These are phyloP conservation scores for Melastoma candidum DNA, from an alignment of 441 rosid species.

Conservation along the genomic window DNA sequence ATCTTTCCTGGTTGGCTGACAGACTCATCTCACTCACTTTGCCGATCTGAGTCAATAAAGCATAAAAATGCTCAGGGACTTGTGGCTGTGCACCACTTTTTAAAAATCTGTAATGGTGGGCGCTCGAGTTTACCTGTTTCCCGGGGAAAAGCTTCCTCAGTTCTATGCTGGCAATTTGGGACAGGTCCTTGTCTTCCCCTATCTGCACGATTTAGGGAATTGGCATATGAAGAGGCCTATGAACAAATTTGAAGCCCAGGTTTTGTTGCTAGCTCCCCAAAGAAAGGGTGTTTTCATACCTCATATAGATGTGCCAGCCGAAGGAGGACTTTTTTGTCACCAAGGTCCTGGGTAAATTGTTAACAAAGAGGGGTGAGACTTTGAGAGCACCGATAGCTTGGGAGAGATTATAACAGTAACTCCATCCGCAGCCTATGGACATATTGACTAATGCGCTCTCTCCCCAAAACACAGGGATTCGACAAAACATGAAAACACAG, in stretches of 20 bases:
- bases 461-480: too few species aligned
- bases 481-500: too few species aligned
- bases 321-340: constrained; percentile 41
- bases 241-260: too few species aligned
- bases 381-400: too few species aligned
- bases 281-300: constrained; percentile 19
- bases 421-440: too few species aligned
- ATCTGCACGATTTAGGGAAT: neutral
- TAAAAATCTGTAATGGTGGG: neutral
- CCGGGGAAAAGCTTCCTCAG: constrained; percentile 5
- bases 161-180: constrained; percentile 1
- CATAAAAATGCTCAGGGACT: neutral
- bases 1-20: constrained; percentile 36
- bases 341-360: constrained; percentile 33
- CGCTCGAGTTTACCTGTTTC: constrained; percentile 1
- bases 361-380: constrained; percentile 19
- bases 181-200: constrained; percentile 9
- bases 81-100: neutral
- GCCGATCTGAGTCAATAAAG: constrained; percentile 22
- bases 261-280: too few species aligned
- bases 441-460: too few species aligned
- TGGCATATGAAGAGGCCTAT: too few species aligned
- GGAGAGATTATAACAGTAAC: too few species aligned
- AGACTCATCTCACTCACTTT: constrained; percentile 24
- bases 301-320: constrained; percentile 64